Evolutionary conservation across 2,329 filamentous ascomycete species (phyloP).

Genomic region (Beauveria sp.): DNA sequence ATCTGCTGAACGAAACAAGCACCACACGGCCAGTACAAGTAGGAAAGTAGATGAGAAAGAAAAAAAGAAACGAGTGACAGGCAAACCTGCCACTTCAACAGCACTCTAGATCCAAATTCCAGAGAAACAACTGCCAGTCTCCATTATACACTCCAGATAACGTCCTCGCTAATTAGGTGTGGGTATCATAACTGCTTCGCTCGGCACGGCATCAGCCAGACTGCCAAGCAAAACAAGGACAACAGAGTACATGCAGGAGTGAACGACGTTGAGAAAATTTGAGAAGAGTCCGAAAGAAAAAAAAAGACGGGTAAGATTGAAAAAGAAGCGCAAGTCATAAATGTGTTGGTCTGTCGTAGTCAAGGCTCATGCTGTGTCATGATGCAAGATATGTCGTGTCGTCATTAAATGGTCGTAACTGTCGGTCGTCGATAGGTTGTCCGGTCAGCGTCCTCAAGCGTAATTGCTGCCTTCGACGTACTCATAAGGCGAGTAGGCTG

Average conservation of each 20-base stretch:
- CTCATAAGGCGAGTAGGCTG: slow-evolving; percentile 15
- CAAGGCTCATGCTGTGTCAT: slow-evolving; percentile 1
- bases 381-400: slow-evolving; percentile 5
- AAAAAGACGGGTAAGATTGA: slow-evolving; percentile 13
- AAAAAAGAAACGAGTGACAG: slow-evolving; percentile 11
- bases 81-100: not conserved
- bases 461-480: slow-evolving; percentile 12
- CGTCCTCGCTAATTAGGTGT: slow-evolving; percentile 8
- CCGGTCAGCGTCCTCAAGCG: not conserved
- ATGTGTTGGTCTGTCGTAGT: slow-evolving; percentile 1
- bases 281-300: not conserved
- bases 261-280: slow-evolving; percentile 17
- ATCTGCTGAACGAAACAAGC: slow-evolving; percentile 15
- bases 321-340: slow-evolving; percentile 9
- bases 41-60: slow-evolving; percentile 19
- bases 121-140: slow-evolving; percentile 2
- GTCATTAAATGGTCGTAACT: slow-evolving; percentile 11
- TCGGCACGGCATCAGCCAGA: slow-evolving; percentile 8
- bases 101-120: not conserved
- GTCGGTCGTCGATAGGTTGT: not conserved
- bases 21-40: slow-evolving; percentile 15
- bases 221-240: slow-evolving; percentile 12
- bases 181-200: slow-evolving; percentile 11
- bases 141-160: slow-evolving; percentile 9
- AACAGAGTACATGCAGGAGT: slow-evolving; percentile 15